Conservation (phyloP, 768 basidiomycete species). For the Sutorius australiensis region DNA sequence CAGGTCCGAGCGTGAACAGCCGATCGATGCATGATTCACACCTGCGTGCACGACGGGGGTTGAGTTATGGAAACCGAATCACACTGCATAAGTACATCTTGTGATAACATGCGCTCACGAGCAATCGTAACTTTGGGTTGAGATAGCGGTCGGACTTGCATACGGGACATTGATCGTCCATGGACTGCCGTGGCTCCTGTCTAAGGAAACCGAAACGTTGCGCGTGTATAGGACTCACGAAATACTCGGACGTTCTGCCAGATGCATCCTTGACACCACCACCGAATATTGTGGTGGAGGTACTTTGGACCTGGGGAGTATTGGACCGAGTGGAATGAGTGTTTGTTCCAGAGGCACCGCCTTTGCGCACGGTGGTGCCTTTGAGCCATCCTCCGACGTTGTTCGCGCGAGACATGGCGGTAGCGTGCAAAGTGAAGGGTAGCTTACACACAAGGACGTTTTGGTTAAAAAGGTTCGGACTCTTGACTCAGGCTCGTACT, state of each 20-base stretch:
- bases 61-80: conserved; percentile 7
- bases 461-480: not conserved
- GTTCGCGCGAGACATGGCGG: conserved; percentile 32
- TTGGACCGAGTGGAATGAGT: conserved; percentile 51
- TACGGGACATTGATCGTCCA: conserved; percentile 94
- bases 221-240: conserved; percentile 43
- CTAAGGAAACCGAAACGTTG: conserved; percentile 8
- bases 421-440: not conserved
- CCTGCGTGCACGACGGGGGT: conserved; percentile 44
- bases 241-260: conserved; percentile 77
- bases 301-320: conserved; percentile 67
- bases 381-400: conserved; percentile 51
- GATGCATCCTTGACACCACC: conserved; percentile 86
- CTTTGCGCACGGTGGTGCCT: conserved; percentile 74
- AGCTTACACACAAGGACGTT: conserved; percentile 14
- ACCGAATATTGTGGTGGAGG: conserved; percentile 70
- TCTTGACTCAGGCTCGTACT: too few species aligned
- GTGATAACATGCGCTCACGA: conserved; percentile 97
- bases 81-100: conserved; percentile 67
- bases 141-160: conserved; percentile 96
- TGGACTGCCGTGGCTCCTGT: conserved; percentile 45
- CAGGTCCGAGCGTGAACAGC: conserved; percentile 91
- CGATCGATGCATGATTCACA: conserved; percentile 99
- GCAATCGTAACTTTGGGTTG: conserved; percentile 88
- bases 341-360: conserved; percentile 42